Base-by-base conservation (phyloP, 1,284 basidiomycete species). In the Boletus semigastroideus region DNA sequence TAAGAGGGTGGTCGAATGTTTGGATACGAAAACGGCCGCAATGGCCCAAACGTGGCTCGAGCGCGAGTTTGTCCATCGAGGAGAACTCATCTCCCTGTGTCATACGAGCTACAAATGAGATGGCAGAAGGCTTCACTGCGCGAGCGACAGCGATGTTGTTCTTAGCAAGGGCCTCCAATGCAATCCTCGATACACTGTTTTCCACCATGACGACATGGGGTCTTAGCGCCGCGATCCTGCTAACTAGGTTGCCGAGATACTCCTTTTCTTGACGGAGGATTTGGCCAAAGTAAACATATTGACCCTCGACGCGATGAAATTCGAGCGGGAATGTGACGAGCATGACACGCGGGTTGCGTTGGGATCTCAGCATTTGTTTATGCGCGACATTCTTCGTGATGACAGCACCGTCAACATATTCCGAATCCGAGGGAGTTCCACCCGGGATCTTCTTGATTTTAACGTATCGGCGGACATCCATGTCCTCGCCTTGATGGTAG, bases 401-500 rank as follows among this genome's bases (percentile, higher is more conserved):
- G 45, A 99, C 94, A 11, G 92, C 93, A 4, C 97, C 97, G 57
- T 96, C 92, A 46, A 99, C 92, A 63, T 96, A 99, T 75, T 98
- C 95, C 12, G 93, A 97, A 68, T 99, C 94, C 30, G 78, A 81
- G 33, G 95, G 94, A 46, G 82, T 78, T 12, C 97, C 97, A 13
- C 97, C 97, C 0, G 97, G 95, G 17, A 99, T 90, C 71, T 97
- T 96, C 76, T 99, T 99, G 72, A 99, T 95, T 76, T 99, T 99
- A 58, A 99, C 92, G 61, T 97, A 98, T 27, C 90, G 82, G 43
- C 96, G 82, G 19, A 98, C 89, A 69, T 99, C 96, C 80, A 97
- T 95, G 62, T 97, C 94, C 48, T 92, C 90, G 3, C 88, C 87
- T 69, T 90, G 85, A 5, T 86, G 79, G 60, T 89, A 82, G 30